Evolutionary conservation across 2,329 filamentous ascomycete species (phyloP), one percentile per base, ranked within the genome.

Genomic region (Penicillium sp.): DNA sequence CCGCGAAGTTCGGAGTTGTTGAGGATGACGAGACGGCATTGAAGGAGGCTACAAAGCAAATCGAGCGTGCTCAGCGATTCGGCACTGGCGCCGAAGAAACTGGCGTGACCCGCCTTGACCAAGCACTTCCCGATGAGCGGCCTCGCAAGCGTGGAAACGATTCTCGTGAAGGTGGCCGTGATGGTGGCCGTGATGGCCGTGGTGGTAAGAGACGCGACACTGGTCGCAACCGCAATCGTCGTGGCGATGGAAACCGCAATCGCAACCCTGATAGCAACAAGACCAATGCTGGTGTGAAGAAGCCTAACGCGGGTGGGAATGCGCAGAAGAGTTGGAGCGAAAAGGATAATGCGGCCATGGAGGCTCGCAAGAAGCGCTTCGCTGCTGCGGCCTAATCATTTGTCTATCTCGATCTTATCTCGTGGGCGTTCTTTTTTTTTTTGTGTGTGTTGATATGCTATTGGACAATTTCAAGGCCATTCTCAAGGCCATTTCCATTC

Each of bases 361-460:
- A 81, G 56, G 77, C 75, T 51, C 72, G 78, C 62, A 80, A 77
- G 70, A 76, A 77, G 68, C 72, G 76, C 48, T 81, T 81, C 61
- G 70, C 68, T 42, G 58, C 71, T 36, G 66, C 68, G 22, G 67
- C 67, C 27, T 73, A 57, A 62, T 32, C 48, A 49, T 45, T 11
- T 58, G 57, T 43, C 44, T 56, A 39, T 55, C 59, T 57, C 57
- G 48, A 27, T 27, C 5, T 27, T 27, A 39, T 55, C 59, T 57
- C 57, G 47, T 55, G 52, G 66, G 66, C 66, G 66, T 68, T 67
- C 53, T 44, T 34, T 34, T 11, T 14, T 32, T 32, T 10, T n/a
- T n/a, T n/a, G n/a, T 36, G 11, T 56, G 58, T 55, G 52, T 53
- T 46, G 52, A 59, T 55, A 60, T 55, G 52, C 49, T 55, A 51